A percentile compares a stretch with the other conserved stretches of the same genome.
These are phyloP conservation scores for Panellus pusillus DNA, from an alignment of 768 basidiomycete species.

Conservation along the genomic window DNA sequence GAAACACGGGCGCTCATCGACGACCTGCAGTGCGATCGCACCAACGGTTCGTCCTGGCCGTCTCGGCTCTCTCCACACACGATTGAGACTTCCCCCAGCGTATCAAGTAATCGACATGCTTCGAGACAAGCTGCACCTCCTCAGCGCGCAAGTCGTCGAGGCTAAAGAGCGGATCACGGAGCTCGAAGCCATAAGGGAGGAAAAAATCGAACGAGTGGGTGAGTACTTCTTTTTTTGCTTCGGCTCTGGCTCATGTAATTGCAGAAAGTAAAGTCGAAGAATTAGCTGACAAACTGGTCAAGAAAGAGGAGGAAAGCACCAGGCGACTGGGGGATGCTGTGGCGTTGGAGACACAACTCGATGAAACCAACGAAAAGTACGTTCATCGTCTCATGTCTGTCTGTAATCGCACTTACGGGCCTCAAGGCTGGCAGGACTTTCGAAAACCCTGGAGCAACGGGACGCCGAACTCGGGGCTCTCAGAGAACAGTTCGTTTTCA, in stretches of 20 bases:
- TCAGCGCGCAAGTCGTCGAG: slow-evolving; percentile 44
- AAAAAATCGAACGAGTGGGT: slow-evolving; percentile 21
- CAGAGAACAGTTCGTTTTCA: background rate
- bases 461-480: slow-evolving; percentile 10
- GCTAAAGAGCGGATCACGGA: slow-evolving; percentile 38
- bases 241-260: background rate
- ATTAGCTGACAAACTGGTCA: slow-evolving; percentile 15
- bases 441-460: slow-evolving; percentile 4
- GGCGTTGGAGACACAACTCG: slow-evolving; percentile 15
- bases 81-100: slow-evolving; percentile 30
- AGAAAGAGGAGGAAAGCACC: slow-evolving; percentile 21
- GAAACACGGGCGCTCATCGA: slow-evolving; percentile 30
- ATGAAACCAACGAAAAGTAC: slow-evolving; percentile 20
- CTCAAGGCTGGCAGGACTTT: slow-evolving; percentile 1
- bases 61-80: background rate
- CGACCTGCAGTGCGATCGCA: slow-evolving; percentile 37
- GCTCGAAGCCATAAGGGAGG: slow-evolving; percentile 30
- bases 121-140: slow-evolving; percentile 43
- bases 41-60: slow-evolving; percentile 27
- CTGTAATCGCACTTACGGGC: background rate
- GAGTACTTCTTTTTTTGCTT: background rate
- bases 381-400: background rate
- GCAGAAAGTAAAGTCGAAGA: slow-evolving; percentile 20
- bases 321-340: slow-evolving; percentile 13
- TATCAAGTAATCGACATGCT: slow-evolving; percentile 50